Base-by-base conservation (phyloP, 2,329 filamentous ascomycete genomes). In the Aspergillus ochraceoroseus region DNA sequence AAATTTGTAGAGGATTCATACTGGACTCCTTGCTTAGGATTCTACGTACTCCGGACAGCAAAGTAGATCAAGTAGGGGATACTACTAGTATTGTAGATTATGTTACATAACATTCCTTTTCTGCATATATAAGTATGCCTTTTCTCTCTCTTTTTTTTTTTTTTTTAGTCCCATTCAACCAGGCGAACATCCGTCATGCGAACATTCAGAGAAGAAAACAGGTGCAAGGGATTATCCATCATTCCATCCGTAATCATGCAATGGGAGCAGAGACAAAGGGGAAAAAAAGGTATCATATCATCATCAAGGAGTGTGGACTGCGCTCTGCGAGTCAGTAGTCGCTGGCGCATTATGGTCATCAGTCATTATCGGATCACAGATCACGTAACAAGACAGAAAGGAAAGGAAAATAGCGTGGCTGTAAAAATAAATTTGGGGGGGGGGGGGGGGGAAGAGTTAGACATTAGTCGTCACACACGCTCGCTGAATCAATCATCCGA, bases 271-370 rank as follows among this genome's bases (percentile, higher is more conserved):
- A 22, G 9, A 22, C 20, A 22, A 22, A 22, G 20, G 20, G 9
- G 9, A 22, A 22, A 27, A 51, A 47, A 36, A 23, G 31, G 46
- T 51, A 55, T 52, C 38, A 55, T 55, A 41, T 25, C 31, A 27
- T 25, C 42, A 41, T 49, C 28, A 55, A 52, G 52, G 60, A 55
- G 51, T 52, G 52, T 52, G 52, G 49, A 61, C 52, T 52, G 56
- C 49, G 40, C 42, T 13, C 41, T 36, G 54, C 56, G 58, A 62
- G 56, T 52, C 55, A 62, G 59, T 61, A 64, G 60, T 63, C 59
- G 54, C 54, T 44, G 44, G 46, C 28, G 37, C 48, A 38, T 20
- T 40, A 40, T 39, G 39, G 37, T 51, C 54, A 51, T 54, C 44
- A 57, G 48, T 61, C 56, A 57, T 53, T 53, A 54, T 56, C 41